Base-by-base conservation (phyloP, 140 eudicot genomes). In the Anethum foeniculum region DNA sequence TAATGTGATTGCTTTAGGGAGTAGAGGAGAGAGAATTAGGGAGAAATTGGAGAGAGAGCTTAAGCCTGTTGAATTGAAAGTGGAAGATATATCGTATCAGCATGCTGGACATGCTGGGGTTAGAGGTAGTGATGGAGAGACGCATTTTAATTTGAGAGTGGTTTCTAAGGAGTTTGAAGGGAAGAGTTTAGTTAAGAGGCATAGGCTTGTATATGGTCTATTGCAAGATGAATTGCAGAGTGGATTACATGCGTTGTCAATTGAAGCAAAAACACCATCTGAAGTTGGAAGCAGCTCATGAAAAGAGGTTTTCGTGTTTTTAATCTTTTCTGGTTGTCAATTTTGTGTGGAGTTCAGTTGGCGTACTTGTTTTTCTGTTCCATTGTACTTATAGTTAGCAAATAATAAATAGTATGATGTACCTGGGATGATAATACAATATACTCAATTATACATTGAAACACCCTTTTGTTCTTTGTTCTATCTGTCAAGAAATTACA, bases 81-180 rank as follows among this genome's bases (percentile, higher is more conserved):
- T 94, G 36, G 92, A 92, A 81, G 98, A 94, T 87, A 88, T 90
- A 72, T 94, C 98, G 6, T 90, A 94, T 82, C 96, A 94, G 87
- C 98, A 94, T 85, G 98, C 98, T 58, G 98, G 98, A 21, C 98
- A 94, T 88, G 94, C 93, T 5, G 97, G 98, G 28, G 88, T 87
- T 15, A 86, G 80, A 77, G 97, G 97, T 30, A 90, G 93, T 65
- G 78, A 89, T 79, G 97, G 97, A 28, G 97, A 94, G 84, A 94
- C 98, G 28, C 97, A 94, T 88, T 92, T 94, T 80, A 92, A 94
- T 83, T 80, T 94, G 82, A 89, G 82, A 82, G 93, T 92, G 80
- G 91, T 94, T 52, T 92, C 98, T 0, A 84, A 86, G 78, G 97
- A 89, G 47, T 92, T 94, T 83, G 96, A 89, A 77, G 98, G 97